phyloP scores from a whole-genome alignment of 768 basidiomycete genomes.

The Punctularia strigosozonata region DNA sequence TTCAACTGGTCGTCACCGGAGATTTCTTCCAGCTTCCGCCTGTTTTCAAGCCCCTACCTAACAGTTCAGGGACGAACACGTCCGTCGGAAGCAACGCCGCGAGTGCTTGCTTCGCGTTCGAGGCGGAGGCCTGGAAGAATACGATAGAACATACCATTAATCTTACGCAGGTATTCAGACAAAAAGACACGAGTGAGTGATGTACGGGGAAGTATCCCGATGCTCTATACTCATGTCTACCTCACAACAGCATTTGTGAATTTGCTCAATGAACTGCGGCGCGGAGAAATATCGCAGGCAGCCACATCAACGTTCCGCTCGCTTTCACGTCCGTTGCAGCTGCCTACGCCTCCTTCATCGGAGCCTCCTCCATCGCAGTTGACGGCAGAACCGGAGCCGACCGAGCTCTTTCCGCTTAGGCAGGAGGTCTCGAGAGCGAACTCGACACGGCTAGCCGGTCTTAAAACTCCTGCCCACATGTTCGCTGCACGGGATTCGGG shows the following conservation, averaged over 20 bases:
- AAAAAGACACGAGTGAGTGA: constrained; percentile 53
- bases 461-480: constrained; percentile 28
- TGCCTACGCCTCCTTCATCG: constrained; percentile 13
- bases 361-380: too few relatives aligned
- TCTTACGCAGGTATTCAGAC: constrained; percentile 63
- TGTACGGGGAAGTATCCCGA: neutral
- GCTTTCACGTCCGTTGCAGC: constrained; percentile 29
- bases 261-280: constrained; percentile 68
- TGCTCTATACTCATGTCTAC: neutral
- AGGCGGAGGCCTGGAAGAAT: constrained; percentile 45
- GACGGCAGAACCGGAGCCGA: constrained; percentile 27
- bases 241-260: constrained; percentile 43
- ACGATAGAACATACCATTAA: constrained; percentile 50
- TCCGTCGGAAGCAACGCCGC: too few relatives aligned
- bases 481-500: constrained; percentile 47
- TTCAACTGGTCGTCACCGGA: constrained; percentile 54
- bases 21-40: constrained; percentile 61
- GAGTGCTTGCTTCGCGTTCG: constrained; percentile 70
- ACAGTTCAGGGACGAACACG: too few relatives aligned
- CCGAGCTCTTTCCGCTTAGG: constrained; percentile 53
- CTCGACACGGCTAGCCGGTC: constrained; percentile 32
- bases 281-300: constrained; percentile 36
- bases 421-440: constrained; percentile 63
- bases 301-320: constrained; percentile 36
- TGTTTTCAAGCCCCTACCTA: constrained; percentile 35